These are phyloP conservation scores for Herpotrichia juniperi DNA, from an alignment of 2,329 filamentous ascomycete species.

Conservation along the genomic window DNA sequence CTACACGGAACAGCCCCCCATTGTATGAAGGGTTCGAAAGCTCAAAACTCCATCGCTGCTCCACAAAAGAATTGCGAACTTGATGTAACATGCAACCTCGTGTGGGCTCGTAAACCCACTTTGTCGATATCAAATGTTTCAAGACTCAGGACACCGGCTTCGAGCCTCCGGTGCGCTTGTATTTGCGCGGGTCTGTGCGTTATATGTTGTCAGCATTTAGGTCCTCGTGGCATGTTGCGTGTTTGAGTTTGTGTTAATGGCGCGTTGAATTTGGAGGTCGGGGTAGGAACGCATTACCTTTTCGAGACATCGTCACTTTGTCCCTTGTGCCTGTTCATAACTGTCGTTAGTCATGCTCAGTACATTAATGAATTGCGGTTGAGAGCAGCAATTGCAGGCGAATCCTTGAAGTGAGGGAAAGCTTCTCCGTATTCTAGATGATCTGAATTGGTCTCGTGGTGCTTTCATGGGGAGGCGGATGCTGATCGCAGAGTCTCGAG, in stretches of 20 bases:
- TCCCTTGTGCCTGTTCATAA: conserved; percentile 14
- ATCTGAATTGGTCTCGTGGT: background rate
- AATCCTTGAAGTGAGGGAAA: background rate
- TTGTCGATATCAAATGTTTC: background rate
- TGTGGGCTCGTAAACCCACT: background rate
- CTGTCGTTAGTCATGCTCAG: conserved; percentile 2
- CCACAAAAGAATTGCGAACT: background rate
- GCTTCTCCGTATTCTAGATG: background rate
- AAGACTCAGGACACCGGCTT: background rate
- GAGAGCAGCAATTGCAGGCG: background rate
- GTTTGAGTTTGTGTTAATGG: background rate
- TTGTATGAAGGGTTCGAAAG: background rate
- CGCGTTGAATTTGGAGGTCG: background rate
- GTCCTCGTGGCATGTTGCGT: background rate
- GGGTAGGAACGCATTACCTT: conserved; percentile 8
- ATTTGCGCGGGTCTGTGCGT: conserved; percentile 3
- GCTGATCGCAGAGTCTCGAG: conserved; percentile 1
- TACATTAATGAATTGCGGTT: background rate
- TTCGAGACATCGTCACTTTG: conserved; percentile 13
- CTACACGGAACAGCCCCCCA: too few species aligned
- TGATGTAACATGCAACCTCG: background rate
- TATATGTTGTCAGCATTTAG: background rate
- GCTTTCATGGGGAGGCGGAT: too few species aligned
- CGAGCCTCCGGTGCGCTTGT: conserved; percentile 1
- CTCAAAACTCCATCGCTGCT: background rate